Percentiles rank a stretch among this genome's conserved stretches.
Evolutionary conservation across 208 protist genomes (phyloP).

Genomic region (Acanthamoeba triangularis): DNA sequence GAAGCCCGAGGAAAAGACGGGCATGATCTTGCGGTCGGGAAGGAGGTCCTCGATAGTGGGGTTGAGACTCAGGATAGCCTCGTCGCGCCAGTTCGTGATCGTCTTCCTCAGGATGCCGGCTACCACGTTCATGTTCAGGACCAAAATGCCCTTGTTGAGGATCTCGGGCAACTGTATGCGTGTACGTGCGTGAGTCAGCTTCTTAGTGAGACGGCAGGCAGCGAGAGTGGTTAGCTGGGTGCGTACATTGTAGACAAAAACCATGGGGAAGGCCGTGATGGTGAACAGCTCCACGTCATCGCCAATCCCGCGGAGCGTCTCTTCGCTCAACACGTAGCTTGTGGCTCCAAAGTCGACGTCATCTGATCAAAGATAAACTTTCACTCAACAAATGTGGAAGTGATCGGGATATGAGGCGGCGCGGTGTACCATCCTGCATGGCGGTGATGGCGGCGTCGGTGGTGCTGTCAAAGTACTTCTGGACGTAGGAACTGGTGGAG

Average conservation of each 20-base stretch:
- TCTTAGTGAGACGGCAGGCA: background rate
- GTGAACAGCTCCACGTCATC: background rate
- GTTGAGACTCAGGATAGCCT: background rate
- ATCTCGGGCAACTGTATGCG: slow-evolving; percentile 42
- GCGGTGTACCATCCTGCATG: background rate
- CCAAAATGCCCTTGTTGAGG: background rate
- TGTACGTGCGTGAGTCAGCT: no score
- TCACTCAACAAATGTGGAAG: background rate
- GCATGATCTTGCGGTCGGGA: background rate
- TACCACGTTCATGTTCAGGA: slow-evolving; percentile 10
- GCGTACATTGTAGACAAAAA: slow-evolving; percentile 18
- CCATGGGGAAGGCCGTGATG: background rate
- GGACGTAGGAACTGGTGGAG: background rate
- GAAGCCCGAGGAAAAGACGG: slow-evolving; percentile 1
- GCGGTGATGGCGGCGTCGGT: background rate
- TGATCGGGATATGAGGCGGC: background rate
- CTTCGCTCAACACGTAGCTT: background rate
- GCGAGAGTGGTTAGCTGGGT: no score
- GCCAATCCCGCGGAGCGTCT: background rate
- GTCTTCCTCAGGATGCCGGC: background rate
- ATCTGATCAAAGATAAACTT: background rate
- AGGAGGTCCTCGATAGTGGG: background rate
- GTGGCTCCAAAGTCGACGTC: slow-evolving; percentile 19
- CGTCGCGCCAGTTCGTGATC: slow-evolving; percentile 10
- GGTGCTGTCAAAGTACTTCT: slow-evolving; percentile 63